These are phyloP conservation scores for Talaromyces sp. DNA, from an alignment of 2,329 filamentous ascomycete genomes.

Conservation along the genomic window DNA sequence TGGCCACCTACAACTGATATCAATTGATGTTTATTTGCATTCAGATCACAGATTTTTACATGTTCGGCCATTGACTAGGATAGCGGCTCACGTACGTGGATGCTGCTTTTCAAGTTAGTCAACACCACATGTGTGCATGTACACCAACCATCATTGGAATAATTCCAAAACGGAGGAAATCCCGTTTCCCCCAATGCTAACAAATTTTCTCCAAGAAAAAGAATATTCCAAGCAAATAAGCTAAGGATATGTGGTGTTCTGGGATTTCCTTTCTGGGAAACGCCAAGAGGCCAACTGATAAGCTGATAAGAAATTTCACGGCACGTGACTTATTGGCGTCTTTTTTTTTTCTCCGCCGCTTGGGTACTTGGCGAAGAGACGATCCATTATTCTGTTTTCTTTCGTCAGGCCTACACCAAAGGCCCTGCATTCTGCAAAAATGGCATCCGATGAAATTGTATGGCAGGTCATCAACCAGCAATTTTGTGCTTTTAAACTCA, in stretches of 20 bases:
- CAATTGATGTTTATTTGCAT: background rate
- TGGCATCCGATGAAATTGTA: slow-evolving; percentile 84
- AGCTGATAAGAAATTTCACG: slow-evolving; percentile 16
- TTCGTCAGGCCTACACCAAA: slow-evolving; percentile 11
- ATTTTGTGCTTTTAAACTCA: slow-evolving; percentile 92
- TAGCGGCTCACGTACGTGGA: no score
- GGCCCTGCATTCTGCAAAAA: slow-evolving; percentile 8
- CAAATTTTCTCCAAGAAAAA: no score
- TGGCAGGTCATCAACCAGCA: slow-evolving; percentile 97
- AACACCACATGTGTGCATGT: no score
- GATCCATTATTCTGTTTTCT: background rate
- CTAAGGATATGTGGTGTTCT: no score
- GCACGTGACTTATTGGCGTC: slow-evolving; percentile 12
- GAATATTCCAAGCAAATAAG: no score
- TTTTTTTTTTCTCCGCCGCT: slow-evolving; percentile 5
- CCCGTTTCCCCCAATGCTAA: no score
- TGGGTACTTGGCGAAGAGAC: background rate
- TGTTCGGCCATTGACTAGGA: no score
- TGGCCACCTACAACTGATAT: no score
- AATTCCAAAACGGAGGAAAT: background rate
- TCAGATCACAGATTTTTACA: no score
- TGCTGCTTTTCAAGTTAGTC: no score
- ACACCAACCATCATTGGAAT: no score
- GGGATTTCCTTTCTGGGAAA: slow-evolving; percentile 6
- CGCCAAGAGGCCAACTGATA: background rate